Base-by-base conservation (phyloP, 345 rosid species). In the Brassica rapa region DNA sequence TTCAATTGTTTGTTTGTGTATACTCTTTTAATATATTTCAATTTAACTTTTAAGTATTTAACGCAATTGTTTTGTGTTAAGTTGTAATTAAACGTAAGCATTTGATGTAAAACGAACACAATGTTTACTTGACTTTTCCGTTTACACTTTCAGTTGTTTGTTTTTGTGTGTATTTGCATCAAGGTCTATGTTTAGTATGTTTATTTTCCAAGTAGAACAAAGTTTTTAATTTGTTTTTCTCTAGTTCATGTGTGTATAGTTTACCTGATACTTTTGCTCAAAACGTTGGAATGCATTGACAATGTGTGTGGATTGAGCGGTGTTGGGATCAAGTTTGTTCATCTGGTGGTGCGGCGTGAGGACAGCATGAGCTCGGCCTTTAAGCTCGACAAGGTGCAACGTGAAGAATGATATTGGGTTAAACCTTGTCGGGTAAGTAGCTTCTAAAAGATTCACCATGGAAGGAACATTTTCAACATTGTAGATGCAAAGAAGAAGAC, bases 401-500 rank as follows among this genome's bases (percentile, higher is more conserved):
- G 77, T 72, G 62, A 72, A 77, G 71, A 77, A 62, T 4, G 84
- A 72, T 68, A 81, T 77, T 0, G 81, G 84, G 49, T 78, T 77
- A 64, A 67, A 77, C 8, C 78, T 41, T 39, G 78, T 77, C 0
- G 84, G 78, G 66, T 77, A 19, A 51, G 84, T 76, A 69, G 81
- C 71, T 77, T 81, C 84, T 0, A 81, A 24, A 69, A 81, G 74
- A 16, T 81, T 77, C 2, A 77, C 77, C 73, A 81, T 76, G 0
- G 77, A 66, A 62, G 84, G 84, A 61, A 81, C 81, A 64, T 77
- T 77, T 27, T 77, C 74, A 15, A 72, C 84, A 49, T 9, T 51
- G 72, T 86, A 85, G 55, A 89, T 10, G 25, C 91, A 84, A 5
- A 87, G 85, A 2, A 89, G 86, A 29, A 89, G 68, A 62, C 88